A percentile compares a stretch with the other conserved stretches of the same genome.
Evolutionary conservation across 2,329 filamentous ascomycete genomes (phyloP).

Genomic region (Berkeleyomyces basicola): DNA sequence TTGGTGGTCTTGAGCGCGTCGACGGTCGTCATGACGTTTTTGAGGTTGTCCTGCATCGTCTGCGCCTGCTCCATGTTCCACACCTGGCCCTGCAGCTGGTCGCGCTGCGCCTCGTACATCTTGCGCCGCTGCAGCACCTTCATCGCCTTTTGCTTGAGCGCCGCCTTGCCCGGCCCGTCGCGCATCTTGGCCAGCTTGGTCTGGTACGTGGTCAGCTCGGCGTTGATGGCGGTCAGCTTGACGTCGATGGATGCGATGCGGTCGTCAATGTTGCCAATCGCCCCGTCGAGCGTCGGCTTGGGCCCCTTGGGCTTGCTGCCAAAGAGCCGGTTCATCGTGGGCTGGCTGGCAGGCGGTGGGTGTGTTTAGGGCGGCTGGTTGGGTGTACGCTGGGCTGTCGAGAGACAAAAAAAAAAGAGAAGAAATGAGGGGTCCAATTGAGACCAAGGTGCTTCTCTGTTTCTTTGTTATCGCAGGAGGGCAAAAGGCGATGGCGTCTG

Average conservation of each 20-base stretch:
- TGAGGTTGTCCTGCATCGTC: conserved; percentile 97
- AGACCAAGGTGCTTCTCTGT: background rate
- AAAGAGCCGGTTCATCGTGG: conserved; percentile 85
- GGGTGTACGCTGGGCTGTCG: background rate
- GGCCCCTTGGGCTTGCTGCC: conserved; percentile 73
- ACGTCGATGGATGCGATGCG: conserved; percentile 81
- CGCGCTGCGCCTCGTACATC: conserved; percentile 83
- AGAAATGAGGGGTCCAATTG: background rate
- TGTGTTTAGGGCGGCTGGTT: background rate
- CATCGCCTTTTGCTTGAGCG: conserved; percentile 84
- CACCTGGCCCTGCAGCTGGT: conserved; percentile 82
- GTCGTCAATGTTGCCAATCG: conserved; percentile 72
- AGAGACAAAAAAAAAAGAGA: background rate
- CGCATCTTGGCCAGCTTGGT: conserved; percentile 80
- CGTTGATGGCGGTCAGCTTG: conserved; percentile 82
- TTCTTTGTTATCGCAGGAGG: background rate
- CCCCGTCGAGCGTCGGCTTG: conserved; percentile 72
- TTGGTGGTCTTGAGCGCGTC: conserved; percentile 96
- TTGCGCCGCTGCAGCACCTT: conserved; percentile 88
- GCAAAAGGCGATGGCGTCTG: background rate
- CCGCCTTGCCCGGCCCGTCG: conserved; percentile 82
- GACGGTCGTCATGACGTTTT: conserved; percentile 96
- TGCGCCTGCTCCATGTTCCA: conserved; percentile 99
- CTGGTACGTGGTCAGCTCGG: conserved; percentile 79
- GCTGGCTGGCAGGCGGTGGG: background rate